Percentiles rank a stretch among this genome's conserved stretches.
phyloP scores from a whole-genome alignment of 805 yeast genomes.

The Barnettozyma botsteinii region DNA sequence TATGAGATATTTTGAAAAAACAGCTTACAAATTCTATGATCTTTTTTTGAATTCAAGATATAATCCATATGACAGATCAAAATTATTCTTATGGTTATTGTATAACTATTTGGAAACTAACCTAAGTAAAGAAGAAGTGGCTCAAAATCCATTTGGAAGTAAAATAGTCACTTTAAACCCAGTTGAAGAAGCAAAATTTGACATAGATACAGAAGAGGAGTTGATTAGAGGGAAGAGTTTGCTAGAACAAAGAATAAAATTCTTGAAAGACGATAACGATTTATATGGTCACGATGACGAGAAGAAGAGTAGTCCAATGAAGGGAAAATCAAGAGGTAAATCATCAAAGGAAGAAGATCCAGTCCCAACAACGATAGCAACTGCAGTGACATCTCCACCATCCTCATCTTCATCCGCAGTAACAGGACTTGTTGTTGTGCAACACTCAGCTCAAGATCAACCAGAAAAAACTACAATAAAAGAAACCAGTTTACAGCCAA shows the following conservation, averaged over 20 bases:
- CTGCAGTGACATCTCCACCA: too few species aligned
- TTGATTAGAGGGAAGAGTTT: conserved; percentile 37
- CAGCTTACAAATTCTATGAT: conserved; percentile 57
- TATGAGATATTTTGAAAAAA: conserved; percentile 23
- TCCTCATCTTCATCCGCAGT: too few species aligned
- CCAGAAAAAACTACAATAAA: neutral
- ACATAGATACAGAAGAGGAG: conserved; percentile 41
- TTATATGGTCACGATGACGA: conserved; percentile 3
- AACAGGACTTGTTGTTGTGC: too few species aligned
- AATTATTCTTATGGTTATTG: conserved; percentile 75
- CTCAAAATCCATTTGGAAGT: conserved; percentile 53
- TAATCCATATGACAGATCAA: conserved; percentile 61
- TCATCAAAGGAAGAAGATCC: neutral
- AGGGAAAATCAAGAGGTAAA: conserved; percentile 2
- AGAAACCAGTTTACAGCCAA: neutral
- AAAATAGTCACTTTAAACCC: conserved; percentile 31
- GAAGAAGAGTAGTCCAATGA: neutral
- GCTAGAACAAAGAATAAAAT: conserved; percentile 31
- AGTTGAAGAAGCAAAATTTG: conserved; percentile 24
- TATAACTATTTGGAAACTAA: conserved; percentile 78
- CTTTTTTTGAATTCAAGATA: conserved; percentile 59
- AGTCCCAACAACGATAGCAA: neutral
- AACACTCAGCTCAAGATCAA: too few species aligned
- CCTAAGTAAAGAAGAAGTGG: conserved; percentile 44
- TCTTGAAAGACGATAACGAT: conserved; percentile 25